Evolutionary conservation across 352 stramenopile genomes (phyloP), one percentile per base, ranked within the genome.

Genomic region (Phytopythium kandeliae): DNA sequence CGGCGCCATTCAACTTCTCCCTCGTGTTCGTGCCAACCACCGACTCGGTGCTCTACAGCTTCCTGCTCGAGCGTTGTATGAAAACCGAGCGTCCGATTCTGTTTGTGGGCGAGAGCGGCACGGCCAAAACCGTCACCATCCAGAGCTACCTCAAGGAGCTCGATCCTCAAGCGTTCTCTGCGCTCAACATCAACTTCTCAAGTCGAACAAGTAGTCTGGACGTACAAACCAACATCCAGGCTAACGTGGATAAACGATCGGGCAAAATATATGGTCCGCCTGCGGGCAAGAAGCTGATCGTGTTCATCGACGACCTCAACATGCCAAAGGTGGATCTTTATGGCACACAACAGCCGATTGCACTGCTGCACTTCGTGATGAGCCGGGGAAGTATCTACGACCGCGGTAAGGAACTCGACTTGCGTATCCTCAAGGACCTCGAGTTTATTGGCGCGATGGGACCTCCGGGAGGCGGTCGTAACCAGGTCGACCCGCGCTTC

Each of bases 291-390:
- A 96, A 97, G 44, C 74, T 98, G 11, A 67, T 97, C 41, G 73
- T 98, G 22, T 98, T 98, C 53, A 89, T 98, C 38, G 95, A 98
- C 57, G 95, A 98, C 64, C 70, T 98, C 54, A 98, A 98, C 63
- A 98, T 98, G 94, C 95, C 95, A 33, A 97, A 97, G 57, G 90
- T 97, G 3, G 95, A 98, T 62, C 58, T 92, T 12, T 98, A 98
- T 62, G 95, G 95, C 44, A 98, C 95, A 3, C 95, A 98, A 63
- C 91, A 98, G 55, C 95, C 95, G 0, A 98, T 98, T 51, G 91
- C 94, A 3, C 65, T 98, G 15, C 68, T 98, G 19, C 87, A 97
- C 47, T 98, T 97, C 56, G 71, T 98, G 13, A 93, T 98, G 62
- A 92, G 72, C 31, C 77, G 86, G 30, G 90, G 90, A 15, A 83